Percentiles rank a stretch among this genome's conserved stretches.
Evolutionary conservation across 225 moss, liverwort and hornwort genomes (phyloP).

Genomic region (Pseudoscleropodium purum): DNA sequence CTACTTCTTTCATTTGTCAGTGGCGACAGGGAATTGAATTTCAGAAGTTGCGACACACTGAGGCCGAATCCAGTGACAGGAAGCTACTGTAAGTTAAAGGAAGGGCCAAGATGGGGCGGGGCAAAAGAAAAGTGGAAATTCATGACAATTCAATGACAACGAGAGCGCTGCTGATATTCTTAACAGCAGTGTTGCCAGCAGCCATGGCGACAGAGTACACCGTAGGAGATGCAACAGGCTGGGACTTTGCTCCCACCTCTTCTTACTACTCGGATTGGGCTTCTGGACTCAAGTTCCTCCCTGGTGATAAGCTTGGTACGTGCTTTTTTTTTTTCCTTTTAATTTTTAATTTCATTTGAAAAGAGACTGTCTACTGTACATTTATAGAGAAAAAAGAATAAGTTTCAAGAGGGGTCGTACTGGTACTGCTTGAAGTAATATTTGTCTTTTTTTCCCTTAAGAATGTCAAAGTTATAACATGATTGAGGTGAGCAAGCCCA

Average conservation of each 20-base stretch:
- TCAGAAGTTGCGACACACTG: not conserved
- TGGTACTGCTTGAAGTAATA: not conserved
- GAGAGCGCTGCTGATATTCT: not conserved
- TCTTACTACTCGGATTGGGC: conserved; percentile 29
- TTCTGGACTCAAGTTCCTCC: not conserved
- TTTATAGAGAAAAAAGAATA: not conserved
- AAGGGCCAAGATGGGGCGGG: not conserved
- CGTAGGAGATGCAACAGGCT: conserved; percentile 19
- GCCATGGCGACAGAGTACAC: conserved; percentile 6
- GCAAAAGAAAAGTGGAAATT: not conserved
- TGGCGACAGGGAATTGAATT: not conserved
- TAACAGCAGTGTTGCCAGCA: not conserved
- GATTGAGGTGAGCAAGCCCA: not conserved
- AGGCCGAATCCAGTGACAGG: not conserved
- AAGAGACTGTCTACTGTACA: no score
- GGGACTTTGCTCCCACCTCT: conserved; percentile 29
- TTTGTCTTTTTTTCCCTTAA: not conserved
- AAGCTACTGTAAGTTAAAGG: not conserved
- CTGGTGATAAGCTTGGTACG: conserved; percentile 29
- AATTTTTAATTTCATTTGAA: not conserved
- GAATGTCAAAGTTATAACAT: not conserved
- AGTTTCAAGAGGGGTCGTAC: not conserved
- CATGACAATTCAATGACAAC: not conserved
- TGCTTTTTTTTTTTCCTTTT: no score
- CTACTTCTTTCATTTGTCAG: not conserved